Percentiles rank a stretch among this genome's conserved stretches.
Evolutionary conservation across 2,329 filamentous ascomycete genomes (phyloP).

Genomic region (Calonectria pteridis): DNA sequence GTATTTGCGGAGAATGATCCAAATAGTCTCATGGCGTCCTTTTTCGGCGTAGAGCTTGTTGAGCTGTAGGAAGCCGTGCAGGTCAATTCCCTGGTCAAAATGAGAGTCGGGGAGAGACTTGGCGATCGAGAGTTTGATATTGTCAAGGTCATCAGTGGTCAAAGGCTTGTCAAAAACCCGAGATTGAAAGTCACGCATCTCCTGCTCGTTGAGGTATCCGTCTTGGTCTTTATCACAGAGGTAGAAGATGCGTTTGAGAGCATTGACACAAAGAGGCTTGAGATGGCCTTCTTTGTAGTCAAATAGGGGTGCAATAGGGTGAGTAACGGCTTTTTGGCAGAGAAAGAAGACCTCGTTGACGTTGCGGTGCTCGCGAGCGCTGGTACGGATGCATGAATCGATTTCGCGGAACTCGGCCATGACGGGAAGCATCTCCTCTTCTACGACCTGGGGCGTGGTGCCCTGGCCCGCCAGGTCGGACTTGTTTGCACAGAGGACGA

Average conservation of each 20-base stretch:
- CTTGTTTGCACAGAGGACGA: slow-evolving; percentile 97
- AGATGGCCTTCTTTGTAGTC: slow-evolving; percentile 92
- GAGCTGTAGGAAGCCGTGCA: slow-evolving; percentile 85
- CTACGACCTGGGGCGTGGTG: slow-evolving; percentile 85
- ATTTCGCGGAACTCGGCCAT: slow-evolving; percentile 99
- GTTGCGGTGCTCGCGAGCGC: slow-evolving; percentile 90
- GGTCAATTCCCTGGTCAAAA: slow-evolving; percentile 79
- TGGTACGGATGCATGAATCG: slow-evolving; percentile 96
- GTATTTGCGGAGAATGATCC: slow-evolving; percentile 95
- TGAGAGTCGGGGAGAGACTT: slow-evolving; percentile 74
- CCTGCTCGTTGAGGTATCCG: slow-evolving; percentile 88
- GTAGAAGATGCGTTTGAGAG: slow-evolving; percentile 92
- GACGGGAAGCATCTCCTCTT: slow-evolving; percentile 97
- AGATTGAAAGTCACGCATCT: slow-evolving; percentile 90
- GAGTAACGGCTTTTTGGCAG: slow-evolving; percentile 97
- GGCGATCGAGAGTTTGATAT: slow-evolving; percentile 90
- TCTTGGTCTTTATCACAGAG: slow-evolving; percentile 97
- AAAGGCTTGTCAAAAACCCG: slow-evolving; percentile 94
- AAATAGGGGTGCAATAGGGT: slow-evolving; percentile 95
- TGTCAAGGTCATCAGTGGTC: slow-evolving; percentile 83
- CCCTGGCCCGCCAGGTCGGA: slow-evolving; percentile 85
- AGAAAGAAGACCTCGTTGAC: slow-evolving; percentile 98
- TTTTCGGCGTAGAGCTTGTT: slow-evolving; percentile 99
- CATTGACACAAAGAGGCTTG: slow-evolving; percentile 90
- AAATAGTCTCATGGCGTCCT: slow-evolving; percentile 96